phyloP scores from a whole-genome alignment of 192 early-diverging fungal genomes.

The Jimgerdemannia flammicorona region DNA sequence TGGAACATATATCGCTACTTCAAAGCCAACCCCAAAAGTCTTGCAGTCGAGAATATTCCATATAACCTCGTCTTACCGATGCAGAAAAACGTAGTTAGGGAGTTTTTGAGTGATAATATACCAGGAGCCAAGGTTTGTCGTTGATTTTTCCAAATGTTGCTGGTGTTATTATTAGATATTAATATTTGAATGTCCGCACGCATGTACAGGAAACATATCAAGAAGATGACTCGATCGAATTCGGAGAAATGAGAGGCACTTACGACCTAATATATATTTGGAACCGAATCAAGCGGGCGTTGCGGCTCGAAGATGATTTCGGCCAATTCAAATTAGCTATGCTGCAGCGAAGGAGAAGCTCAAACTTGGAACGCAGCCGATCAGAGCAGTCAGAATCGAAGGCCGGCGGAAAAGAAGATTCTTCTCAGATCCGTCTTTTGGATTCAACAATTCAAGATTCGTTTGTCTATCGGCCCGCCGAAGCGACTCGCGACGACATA shows the following conservation, averaged over 20 bases:
- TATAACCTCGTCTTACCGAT: conserved; percentile 35
- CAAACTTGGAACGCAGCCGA: not conserved
- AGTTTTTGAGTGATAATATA: conserved; percentile 37
- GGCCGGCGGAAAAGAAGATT: not conserved
- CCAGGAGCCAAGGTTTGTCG: not conserved
- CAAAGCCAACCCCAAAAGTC: conserved; percentile 40
- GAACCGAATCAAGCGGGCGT: not conserved
- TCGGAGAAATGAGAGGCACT: not conserved
- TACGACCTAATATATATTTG: not conserved
- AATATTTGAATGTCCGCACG: not conserved
- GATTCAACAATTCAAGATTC: conserved; percentile 18
- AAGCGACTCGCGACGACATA: conserved; percentile 22
- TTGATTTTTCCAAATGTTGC: too few relatives aligned
- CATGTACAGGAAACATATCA: not conserved
- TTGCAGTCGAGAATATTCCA: conserved; percentile 39
- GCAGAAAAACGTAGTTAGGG: conserved; percentile 45
- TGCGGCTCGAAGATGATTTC: not conserved
- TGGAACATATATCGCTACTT: conserved; percentile 51
- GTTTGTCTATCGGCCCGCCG: conserved; percentile 13
- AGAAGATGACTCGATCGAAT: not conserved
- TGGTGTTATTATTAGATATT: too few relatives aligned
- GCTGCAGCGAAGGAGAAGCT: not conserved
- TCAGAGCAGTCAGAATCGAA: not conserved
- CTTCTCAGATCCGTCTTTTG: conserved; percentile 15
- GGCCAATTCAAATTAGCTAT: not conserved